A percentile compares a stretch with the other conserved stretches of the same genome.
Conservation (phyloP, 192 early-diverging fungal genomes). For the Coemansia sp. region DNA sequence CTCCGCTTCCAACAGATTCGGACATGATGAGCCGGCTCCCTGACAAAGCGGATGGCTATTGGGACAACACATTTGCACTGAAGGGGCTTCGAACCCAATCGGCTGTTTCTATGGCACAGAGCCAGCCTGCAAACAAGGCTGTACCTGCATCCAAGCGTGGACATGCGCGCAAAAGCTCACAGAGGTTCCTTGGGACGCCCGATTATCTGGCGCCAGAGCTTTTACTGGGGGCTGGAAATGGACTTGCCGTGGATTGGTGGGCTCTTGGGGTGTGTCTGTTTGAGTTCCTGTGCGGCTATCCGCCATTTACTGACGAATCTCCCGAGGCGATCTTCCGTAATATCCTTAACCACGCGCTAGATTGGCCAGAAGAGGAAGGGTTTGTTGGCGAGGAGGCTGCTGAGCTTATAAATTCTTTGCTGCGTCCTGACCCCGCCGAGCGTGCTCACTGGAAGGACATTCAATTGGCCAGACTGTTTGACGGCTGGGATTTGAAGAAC, state of each 20-base stretch:
- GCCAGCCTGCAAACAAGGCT: slow-evolving; percentile 30
- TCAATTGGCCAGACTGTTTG: slow-evolving; percentile 74
- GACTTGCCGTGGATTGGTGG: slow-evolving; percentile 94
- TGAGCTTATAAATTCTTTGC: slow-evolving; percentile 72
- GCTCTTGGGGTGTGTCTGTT: slow-evolving; percentile 88
- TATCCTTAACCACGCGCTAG: slow-evolving; percentile 72
- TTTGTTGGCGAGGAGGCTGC: slow-evolving; percentile 63
- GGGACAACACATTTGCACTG: slow-evolving; percentile 26
- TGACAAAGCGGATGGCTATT: slow-evolving; percentile 44
- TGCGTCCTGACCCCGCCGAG: slow-evolving; percentile 71
- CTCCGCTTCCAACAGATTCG: slow-evolving; percentile 22
- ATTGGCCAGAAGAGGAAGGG: slow-evolving; percentile 58
- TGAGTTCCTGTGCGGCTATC: slow-evolving; percentile 87
- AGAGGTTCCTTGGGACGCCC: slow-evolving; percentile 77
- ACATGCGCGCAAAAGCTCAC: slow-evolving; percentile 50
- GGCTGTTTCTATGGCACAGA: slow-evolving; percentile 12
- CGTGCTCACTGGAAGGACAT: slow-evolving; percentile 68
- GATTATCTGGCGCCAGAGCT: slow-evolving; percentile 96
- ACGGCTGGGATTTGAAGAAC: slow-evolving; percentile 73
- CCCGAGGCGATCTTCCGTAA: slow-evolving; percentile 87
- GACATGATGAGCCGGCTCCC: slow-evolving; percentile 22
- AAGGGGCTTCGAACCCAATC: slow-evolving; percentile 20
- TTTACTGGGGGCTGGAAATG: slow-evolving; percentile 82
- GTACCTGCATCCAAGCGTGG: slow-evolving; percentile 50
- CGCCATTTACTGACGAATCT: slow-evolving; percentile 87